phyloP scores from a whole-genome alignment of 2,329 filamentous ascomycete species.

The Hypocrella siamensis region DNA sequence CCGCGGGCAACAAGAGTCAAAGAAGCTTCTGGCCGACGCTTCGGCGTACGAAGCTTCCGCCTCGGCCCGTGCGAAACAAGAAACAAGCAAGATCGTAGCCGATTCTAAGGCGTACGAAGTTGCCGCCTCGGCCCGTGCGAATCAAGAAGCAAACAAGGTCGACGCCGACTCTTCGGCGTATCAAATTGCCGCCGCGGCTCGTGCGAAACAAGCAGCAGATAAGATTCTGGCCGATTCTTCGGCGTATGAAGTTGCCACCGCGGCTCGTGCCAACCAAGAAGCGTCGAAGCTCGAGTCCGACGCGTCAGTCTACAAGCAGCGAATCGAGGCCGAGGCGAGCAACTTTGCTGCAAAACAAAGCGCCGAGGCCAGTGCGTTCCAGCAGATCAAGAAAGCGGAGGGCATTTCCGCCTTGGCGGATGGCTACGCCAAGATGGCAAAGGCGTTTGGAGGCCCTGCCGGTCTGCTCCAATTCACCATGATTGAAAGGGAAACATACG shows the following conservation, averaged over 20 bases:
- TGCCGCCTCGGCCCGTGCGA: conserved; percentile 27
- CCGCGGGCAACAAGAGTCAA: conserved; percentile 34
- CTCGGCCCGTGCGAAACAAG: conserved; percentile 29
- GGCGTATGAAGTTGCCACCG: conserved; percentile 32
- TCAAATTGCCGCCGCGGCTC: conserved; percentile 46
- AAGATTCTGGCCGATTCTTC: conserved; percentile 36
- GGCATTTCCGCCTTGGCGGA: conserved; percentile 64
- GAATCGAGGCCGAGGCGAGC: conserved; percentile 26
- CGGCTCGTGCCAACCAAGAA: conserved; percentile 30
- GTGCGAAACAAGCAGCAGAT: conserved; percentile 34
- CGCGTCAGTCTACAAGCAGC: conserved; percentile 23
- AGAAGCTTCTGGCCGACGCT: conserved; percentile 36
- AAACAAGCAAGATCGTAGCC: conserved; percentile 11
- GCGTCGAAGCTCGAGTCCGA: conserved; percentile 4
- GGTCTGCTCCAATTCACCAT: conserved; percentile 75
- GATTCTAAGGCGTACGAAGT: conserved; percentile 22
- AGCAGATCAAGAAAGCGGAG: conserved; percentile 58
- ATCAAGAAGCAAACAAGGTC: conserved; percentile 36
- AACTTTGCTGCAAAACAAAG: conserved; percentile 25
- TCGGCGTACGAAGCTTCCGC: conserved; percentile 31
- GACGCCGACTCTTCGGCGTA: conserved; percentile 51
- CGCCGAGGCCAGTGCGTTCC: conserved; percentile 43
- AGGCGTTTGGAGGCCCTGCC: conserved; percentile 61
- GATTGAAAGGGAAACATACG: conserved; percentile 70
- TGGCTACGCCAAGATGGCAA: conserved; percentile 57